Evolutionary conservation across 2,329 filamentous ascomycete genomes (phyloP).

Genomic region (Tolypocladium guangdongense): DNA sequence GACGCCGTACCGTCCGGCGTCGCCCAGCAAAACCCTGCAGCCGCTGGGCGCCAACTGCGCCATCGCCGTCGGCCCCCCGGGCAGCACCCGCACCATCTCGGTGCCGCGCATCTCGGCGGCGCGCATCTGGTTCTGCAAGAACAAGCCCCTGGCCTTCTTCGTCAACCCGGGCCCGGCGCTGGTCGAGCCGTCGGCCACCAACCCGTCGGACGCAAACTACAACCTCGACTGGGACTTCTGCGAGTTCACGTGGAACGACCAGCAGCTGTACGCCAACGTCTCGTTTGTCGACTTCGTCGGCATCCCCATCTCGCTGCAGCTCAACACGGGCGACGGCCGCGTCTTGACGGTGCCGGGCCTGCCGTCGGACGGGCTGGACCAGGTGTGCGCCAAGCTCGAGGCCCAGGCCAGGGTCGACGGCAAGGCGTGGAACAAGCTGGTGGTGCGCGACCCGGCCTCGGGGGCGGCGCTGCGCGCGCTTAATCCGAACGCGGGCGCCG

Average conservation of each 20-base stretch:
- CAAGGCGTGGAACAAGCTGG: conserved; percentile 40
- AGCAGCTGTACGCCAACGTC: conserved; percentile 57
- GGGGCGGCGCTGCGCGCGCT: conserved; percentile 34
- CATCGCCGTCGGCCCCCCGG: conserved; percentile 52
- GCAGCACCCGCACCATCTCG: conserved; percentile 46
- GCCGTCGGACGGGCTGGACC: conserved; percentile 32
- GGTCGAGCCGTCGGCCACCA: conserved; percentile 64
- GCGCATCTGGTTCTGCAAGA: conserved; percentile 60
- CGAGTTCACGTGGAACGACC: conserved; percentile 56
- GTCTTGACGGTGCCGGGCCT: conserved; percentile 38
- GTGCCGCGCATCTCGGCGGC: conserved; percentile 62
- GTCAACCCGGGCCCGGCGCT: conserved; percentile 62
- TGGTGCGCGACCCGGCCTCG: conserved; percentile 29
- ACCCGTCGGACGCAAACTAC: conserved; percentile 52
- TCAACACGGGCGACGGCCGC: conserved; percentile 34
- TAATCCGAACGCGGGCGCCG: conserved; percentile 39
- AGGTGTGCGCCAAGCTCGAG: conserved; percentile 32
- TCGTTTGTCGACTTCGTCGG: conserved; percentile 67
- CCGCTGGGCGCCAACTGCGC: conserved; percentile 46
- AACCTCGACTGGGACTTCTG: conserved; percentile 53
- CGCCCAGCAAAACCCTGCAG: conserved; percentile 38
- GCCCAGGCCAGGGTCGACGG: conserved; percentile 34
- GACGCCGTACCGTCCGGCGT: conserved; percentile 53
- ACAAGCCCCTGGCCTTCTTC: conserved; percentile 51
- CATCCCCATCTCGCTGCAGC: conserved; percentile 48